phyloP scores from a whole-genome alignment of 2,329 filamentous ascomycete genomes.

The Zymoseptoria brevis region DNA sequence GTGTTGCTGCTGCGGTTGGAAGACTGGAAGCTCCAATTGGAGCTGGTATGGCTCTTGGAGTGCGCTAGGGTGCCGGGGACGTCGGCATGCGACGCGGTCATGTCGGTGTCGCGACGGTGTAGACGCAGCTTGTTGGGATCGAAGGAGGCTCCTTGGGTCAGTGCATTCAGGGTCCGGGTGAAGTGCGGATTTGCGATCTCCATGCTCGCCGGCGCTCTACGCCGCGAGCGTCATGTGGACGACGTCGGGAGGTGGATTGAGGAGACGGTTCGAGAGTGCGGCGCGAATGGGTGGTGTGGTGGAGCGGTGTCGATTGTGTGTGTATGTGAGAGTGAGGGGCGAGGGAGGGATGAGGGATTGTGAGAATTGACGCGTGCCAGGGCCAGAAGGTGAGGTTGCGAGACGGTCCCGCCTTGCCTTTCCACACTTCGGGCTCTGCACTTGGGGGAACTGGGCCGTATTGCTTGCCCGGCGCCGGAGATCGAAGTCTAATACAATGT shows the following conservation, averaged over 20 bases:
- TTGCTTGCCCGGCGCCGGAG: background rate
- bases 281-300: background rate
- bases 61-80: conserved; percentile 32
- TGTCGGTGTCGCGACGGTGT: conserved; percentile 14
- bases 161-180: conserved; percentile 24
- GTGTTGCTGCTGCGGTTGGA: conserved; percentile 41
- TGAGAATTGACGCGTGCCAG: background rate
- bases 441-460: background rate
- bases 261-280: background rate
- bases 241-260: background rate
- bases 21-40: conserved; percentile 40
- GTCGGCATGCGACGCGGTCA: conserved; percentile 11
- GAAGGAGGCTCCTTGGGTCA: conserved; percentile 20
- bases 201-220: conserved; percentile 19
- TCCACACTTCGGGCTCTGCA: background rate
- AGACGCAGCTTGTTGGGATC: conserved; percentile 2
- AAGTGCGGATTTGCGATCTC: conserved; percentile 22
- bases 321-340: background rate
- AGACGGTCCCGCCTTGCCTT: background rate
- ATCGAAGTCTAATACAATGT: background rate
- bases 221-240: conserved; percentile 9
- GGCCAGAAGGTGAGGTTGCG: background rate
- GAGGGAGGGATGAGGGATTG: background rate
- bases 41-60: conserved; percentile 39
- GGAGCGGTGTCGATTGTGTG: background rate